Conservation (phyloP, 306 rosid species). For the Sicyos edulis region DNA sequence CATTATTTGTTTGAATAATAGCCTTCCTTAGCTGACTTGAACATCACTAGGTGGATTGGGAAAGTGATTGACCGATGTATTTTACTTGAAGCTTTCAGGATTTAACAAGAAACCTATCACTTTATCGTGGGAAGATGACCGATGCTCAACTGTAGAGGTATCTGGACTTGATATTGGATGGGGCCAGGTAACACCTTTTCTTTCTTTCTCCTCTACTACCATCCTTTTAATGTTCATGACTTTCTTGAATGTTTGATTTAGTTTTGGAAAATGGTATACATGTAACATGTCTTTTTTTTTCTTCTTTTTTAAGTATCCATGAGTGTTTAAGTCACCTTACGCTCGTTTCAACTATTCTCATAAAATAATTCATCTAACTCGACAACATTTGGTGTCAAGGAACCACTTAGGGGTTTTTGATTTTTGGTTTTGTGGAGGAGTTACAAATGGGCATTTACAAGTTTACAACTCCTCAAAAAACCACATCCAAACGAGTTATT, state of each 20-base stretch:
- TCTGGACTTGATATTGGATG: constrained; percentile 97
- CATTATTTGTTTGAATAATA: background rate
- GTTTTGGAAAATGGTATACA: constrained; percentile 4
- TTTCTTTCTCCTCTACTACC: background rate
- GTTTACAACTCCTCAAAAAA: too few species aligned
- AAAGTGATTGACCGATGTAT: constrained; percentile 28
- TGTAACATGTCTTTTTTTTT: background rate
- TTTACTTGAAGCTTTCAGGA: constrained; percentile 62
- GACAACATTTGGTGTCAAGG: too few species aligned
- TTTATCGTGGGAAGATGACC: constrained; percentile 50
- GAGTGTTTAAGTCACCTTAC: too few species aligned
- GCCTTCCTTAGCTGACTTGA: background rate
- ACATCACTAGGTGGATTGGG: background rate
- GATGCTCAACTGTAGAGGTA: constrained; percentile 72
- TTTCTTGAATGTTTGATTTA: constrained; percentile 24
- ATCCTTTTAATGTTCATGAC: constrained; percentile 17
- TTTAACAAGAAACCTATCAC: constrained; percentile 48
- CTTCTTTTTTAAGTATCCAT: background rate
- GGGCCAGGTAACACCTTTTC: constrained; percentile 70
- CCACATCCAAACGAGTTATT: too few species aligned
- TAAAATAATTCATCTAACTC: too few species aligned
- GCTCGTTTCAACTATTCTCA: too few species aligned
- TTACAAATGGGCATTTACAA: too few species aligned
- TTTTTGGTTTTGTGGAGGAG: too few species aligned
- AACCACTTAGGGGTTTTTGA: too few species aligned